These are phyloP conservation scores for Colletotrichum sp. DNA, from an alignment of 2,329 filamentous ascomycete genomes.

Conservation along the genomic window DNA sequence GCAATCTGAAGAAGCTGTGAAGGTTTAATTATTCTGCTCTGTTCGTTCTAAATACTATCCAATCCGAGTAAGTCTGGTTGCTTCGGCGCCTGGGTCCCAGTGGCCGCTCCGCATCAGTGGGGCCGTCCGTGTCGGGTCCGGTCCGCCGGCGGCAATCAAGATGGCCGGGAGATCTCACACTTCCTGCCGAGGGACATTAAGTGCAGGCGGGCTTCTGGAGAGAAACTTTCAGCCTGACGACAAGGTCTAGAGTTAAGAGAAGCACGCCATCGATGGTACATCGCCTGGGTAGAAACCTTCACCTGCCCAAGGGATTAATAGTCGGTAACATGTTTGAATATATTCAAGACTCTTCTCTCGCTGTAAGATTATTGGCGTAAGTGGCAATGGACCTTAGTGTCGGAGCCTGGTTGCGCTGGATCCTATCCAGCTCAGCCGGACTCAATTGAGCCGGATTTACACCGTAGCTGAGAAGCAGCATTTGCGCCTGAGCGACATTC, in stretches of 20 bases:
- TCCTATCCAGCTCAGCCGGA: not conserved
- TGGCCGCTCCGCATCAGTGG: not conserved
- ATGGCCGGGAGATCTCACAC: too few species aligned
- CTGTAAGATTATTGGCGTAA: not conserved
- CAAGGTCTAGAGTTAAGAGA: not conserved
- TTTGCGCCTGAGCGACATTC: not conserved
- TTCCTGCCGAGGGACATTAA: too few species aligned
- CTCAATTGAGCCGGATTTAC: not conserved
- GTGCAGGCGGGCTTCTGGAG: too few species aligned
- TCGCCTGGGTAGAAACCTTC: not conserved
- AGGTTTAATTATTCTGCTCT: too few species aligned
- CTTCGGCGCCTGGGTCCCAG: not conserved
- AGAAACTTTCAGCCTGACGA: too few species aligned
- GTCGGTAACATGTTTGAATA: not conserved
- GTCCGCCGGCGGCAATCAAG: not conserved
- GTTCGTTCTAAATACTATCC: too few species aligned
- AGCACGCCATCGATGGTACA: not conserved
- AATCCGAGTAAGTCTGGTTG: not conserved
- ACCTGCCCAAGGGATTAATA: not conserved
- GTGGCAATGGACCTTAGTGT: not conserved
- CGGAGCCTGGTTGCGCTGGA: not conserved
- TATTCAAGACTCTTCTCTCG: not conserved
- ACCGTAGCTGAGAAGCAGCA: not conserved
- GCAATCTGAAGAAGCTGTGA: too few species aligned
- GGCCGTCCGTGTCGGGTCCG: not conserved